A percentile compares a stretch with the other conserved stretches of the same genome.
Conservation (phyloP, 2,329 filamentous ascomycete species). For the Cladophialophora bantiana region DNA sequence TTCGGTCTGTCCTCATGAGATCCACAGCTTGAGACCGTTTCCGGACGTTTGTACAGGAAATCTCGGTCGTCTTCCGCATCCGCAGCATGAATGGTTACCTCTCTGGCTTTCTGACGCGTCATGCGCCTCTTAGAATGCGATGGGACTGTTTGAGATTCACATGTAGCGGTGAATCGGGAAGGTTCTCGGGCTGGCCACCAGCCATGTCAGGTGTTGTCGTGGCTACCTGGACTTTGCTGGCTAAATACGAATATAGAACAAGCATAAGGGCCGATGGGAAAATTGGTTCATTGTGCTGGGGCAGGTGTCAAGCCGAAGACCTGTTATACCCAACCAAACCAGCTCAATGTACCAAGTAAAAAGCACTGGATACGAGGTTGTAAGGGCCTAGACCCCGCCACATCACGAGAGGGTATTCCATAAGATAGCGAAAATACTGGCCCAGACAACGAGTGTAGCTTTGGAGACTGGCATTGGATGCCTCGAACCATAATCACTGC, state of each 20-base stretch:
- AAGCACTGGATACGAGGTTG: background rate
- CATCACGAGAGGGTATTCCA: background rate
- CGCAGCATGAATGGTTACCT: background rate
- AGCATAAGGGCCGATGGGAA: background rate
- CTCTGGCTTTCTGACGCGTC: constrained; percentile 70
- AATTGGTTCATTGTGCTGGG: background rate
- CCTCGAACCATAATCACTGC: background rate
- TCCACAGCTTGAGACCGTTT: background rate
- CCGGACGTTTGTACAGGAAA: background rate
- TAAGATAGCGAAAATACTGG: background rate
- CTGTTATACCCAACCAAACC: too few species aligned
- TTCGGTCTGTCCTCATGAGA: background rate
- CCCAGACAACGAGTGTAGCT: background rate
- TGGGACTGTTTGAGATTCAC: constrained; percentile 99
- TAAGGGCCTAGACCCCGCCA: background rate
- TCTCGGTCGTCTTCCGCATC: background rate
- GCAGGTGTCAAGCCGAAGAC: too few species aligned
- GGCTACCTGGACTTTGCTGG: background rate
- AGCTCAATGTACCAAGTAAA: background rate
- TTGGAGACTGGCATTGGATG: background rate
- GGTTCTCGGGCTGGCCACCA: background rate
- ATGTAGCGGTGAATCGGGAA: constrained; percentile 69
- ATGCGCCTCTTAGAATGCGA: constrained; percentile 93
- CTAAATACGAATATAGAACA: background rate
- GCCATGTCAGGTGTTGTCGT: background rate